Base-by-base conservation (phyloP, 2,329 filamentous ascomycete genomes). In the Aphanocladium album region DNA sequence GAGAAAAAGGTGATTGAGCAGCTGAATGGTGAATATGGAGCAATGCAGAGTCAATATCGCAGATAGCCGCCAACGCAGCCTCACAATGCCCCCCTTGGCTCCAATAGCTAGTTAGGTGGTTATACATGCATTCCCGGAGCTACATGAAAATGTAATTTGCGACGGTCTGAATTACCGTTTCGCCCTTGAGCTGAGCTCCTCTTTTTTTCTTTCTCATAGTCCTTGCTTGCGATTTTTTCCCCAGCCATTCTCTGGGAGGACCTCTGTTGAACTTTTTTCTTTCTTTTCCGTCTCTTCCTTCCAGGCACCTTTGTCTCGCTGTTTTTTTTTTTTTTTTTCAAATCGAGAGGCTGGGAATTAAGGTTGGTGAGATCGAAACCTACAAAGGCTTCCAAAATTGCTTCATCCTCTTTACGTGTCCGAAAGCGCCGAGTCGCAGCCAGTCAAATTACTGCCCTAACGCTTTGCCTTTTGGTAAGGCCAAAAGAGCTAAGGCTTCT, bases 111-210 rank as follows among this genome's bases (percentile, higher is more conserved):
- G 17, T 9, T 37, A n/a, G 27, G 25, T 56, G n/a, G n/a, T 45
- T 55, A 23, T 55, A 45, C 52, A 45, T 19, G 25, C n/a, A 33
- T 55, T n/a, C 52, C 52, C 11, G n/a, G 52, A 47, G 30, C 43
- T 45, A 35, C 54, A 51, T 58, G 37, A 51, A 9, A 43, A 35
- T 50, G 46, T 39, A 59, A 59, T 52, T 59, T 59, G 57, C 57
- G 57, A 52, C 19, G 37, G 49, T 53, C 49, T 46, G 16, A 27
- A 27, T 52, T 53, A 37, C 30, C 49, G 57, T 53, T 53, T 59
- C 49, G 57, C 57, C 47, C 57, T 59, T 59, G 47, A 23, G 7
- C 21, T 57, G 41, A 23, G 27, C 47, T 59, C 57, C 37, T 59
- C 47, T 51, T 58, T 58, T 58, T 33, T 46, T 27, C 16, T 27